phyloP scores from a whole-genome alignment of 108 stramenopile species.

The Licmophora abbreviata region DNA sequence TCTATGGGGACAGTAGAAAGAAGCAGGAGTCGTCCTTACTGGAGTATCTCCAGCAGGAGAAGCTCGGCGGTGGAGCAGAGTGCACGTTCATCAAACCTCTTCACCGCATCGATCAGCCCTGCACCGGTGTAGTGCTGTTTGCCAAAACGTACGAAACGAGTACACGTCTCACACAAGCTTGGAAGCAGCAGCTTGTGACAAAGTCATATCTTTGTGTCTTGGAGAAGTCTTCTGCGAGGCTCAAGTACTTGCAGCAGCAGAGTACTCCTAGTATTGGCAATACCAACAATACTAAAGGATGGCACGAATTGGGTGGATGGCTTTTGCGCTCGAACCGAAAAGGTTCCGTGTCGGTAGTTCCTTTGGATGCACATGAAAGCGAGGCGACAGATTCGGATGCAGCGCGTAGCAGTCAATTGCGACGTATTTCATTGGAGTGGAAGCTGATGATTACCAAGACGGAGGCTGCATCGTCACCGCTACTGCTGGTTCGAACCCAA shows the following conservation, averaged over 20 bases:
- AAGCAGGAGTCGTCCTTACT: conserved; percentile 52
- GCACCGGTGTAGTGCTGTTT: conserved; percentile 66
- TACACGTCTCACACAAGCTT: conserved; percentile 54
- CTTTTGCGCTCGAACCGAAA: background rate
- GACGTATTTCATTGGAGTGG: too few relatives aligned
- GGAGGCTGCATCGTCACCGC: background rate
- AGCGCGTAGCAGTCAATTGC: background rate
- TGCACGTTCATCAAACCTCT: conserved; percentile 62
- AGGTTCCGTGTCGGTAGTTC: conserved; percentile 9
- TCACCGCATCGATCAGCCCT: conserved; percentile 84
- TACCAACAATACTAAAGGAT: conserved; percentile 1
- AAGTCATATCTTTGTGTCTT: conserved; percentile 33
- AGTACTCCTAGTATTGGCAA: background rate
- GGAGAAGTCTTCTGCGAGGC: background rate
- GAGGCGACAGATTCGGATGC: background rate
- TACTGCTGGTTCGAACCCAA: conserved; percentile 42
- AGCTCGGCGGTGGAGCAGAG: conserved; percentile 60
- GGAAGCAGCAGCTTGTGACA: conserved; percentile 44
- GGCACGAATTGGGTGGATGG: conserved; percentile 8
- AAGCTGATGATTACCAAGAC: too few relatives aligned
- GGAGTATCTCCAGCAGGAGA: conserved; percentile 35
- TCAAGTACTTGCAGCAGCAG: background rate
- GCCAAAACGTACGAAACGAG: conserved; percentile 78
- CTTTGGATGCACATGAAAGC: background rate
- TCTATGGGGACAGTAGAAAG: background rate